phyloP scores from a whole-genome alignment of 768 basidiomycete genomes.

The Agaricus bisporus region DNA sequence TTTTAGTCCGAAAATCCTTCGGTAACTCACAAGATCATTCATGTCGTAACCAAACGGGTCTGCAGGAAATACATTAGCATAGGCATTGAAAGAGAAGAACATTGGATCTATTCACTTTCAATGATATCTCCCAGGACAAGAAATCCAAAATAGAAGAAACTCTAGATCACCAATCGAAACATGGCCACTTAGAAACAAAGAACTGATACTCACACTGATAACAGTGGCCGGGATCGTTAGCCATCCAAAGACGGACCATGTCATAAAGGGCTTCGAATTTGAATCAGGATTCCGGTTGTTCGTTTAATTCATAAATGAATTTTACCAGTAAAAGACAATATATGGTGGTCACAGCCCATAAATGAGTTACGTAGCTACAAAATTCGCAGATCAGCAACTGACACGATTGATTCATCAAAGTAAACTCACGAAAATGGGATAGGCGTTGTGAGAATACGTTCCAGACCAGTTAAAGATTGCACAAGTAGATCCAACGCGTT shows the following conservation, averaged over 20 bases:
- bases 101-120: constrained; percentile 44
- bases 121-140: constrained; percentile 71
- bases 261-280: constrained; percentile 52
- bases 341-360: constrained; percentile 59
- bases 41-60: constrained; percentile 62
- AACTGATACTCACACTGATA: constrained; percentile 32
- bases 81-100: not conserved
- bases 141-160: constrained; percentile 71
- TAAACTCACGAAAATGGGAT: constrained; percentile 60
- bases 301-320: not conserved
- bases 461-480: constrained; percentile 62
- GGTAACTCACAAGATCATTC: constrained; percentile 53
- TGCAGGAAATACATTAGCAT: constrained; percentile 10
- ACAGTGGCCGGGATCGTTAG: constrained; percentile 60
- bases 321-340: constrained; percentile 58
- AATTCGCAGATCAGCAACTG: not conserved
- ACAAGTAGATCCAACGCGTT: constrained; percentile 47
- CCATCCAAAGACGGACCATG: constrained; percentile 49
- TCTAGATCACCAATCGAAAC: constrained; percentile 24
- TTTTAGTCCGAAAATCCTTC: not conserved
- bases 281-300: not conserved
- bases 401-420: not conserved
- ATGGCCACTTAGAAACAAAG: constrained; percentile 6
- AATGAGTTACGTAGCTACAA: constrained; percentile 56
- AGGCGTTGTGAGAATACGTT: constrained; percentile 69